These are phyloP conservation scores for Eremochloa ophiuroides DNA, from an alignment of 176 grass and related monocot genomes.

Conservation along the genomic window DNA sequence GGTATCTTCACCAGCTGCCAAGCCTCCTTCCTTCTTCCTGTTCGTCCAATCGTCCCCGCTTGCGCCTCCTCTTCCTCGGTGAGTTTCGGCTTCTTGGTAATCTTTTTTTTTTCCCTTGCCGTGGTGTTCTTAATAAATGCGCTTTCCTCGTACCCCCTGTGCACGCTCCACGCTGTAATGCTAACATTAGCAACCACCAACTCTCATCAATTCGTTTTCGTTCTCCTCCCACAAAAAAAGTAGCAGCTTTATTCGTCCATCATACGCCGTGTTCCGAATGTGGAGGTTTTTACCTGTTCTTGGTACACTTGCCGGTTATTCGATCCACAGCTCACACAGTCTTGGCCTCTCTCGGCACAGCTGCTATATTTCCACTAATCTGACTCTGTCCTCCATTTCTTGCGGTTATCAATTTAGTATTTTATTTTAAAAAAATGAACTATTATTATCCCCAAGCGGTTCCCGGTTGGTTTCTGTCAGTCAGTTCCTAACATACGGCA, in stretches of 20 bases:
- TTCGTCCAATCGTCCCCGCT: background rate
- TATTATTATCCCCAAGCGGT: background rate
- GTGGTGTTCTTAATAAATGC: background rate
- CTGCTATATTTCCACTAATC: background rate
- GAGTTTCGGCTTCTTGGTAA: conserved; percentile 11
- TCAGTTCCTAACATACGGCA: background rate
- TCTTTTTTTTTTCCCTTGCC: background rate
- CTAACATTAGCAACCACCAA: conserved; percentile 17
- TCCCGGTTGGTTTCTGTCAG: background rate
- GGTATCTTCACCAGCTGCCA: background rate
- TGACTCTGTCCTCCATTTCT: background rate
- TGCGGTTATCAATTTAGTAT: background rate
- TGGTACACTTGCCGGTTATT: background rate
- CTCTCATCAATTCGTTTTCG: background rate
- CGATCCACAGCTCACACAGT: background rate
- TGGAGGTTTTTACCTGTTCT: conserved; percentile 21
- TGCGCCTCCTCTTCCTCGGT: conserved; percentile 15
- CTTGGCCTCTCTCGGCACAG: background rate
- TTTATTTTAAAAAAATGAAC: background rate
- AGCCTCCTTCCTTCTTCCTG: background rate
- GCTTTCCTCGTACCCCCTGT: background rate
- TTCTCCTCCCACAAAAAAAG: background rate
- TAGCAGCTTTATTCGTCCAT: conserved; percentile 2
- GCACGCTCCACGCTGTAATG: background rate
- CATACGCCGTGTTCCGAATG: conserved; percentile 20